Conservation (phyloP, 768 basidiomycete species). For the Cystofilobasidium ferigula region DNA sequence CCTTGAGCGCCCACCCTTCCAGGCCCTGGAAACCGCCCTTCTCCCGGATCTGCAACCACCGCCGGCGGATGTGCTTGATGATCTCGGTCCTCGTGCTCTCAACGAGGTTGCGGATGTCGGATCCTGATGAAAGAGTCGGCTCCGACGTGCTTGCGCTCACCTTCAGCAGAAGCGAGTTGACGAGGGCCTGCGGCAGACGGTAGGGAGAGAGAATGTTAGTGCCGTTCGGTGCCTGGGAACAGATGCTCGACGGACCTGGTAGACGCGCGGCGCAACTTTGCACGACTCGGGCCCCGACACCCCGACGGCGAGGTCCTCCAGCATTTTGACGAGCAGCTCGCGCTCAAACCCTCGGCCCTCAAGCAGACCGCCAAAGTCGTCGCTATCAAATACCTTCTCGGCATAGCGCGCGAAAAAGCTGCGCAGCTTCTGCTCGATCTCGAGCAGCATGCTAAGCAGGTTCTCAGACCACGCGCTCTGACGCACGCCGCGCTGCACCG, state of each 20-base stretch:
- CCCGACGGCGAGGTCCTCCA: slow-evolving; percentile 54
- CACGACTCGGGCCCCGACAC: slow-evolving; percentile 51
- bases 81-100: slow-evolving; percentile 59
- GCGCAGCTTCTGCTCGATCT: slow-evolving; percentile 51
- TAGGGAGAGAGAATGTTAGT: slow-evolving; percentile 6
- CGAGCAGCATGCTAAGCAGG: slow-evolving; percentile 56
- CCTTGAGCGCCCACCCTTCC: slow-evolving; percentile 79
- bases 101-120: slow-evolving; percentile 57
- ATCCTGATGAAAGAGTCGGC: slow-evolving; percentile 59
- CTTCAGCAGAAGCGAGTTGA: slow-evolving; percentile 59
- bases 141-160: slow-evolving; percentile 52
- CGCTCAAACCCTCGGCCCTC: slow-evolving; percentile 56
- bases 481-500: slow-evolving; percentile 6
- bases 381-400: slow-evolving; percentile 54
- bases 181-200: slow-evolving; percentile 49
- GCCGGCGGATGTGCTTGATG: slow-evolving; percentile 60
- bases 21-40: slow-evolving; percentile 69
- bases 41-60: slow-evolving; percentile 64
- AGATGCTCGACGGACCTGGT: slow-evolving; percentile 43
- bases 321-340: slow-evolving; percentile 66
- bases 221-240: slow-evolving; percentile 9
- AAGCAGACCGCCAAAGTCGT: slow-evolving; percentile 66
- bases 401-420: slow-evolving; percentile 53
- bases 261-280: slow-evolving; percentile 47
- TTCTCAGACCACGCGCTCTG: slow-evolving; percentile 50